Percentiles rank a stretch among this genome's conserved stretches.
These are phyloP conservation scores for Cinnamomum chago DNA, from an alignment of 164 flowering plant species.

Conservation along the genomic window DNA sequence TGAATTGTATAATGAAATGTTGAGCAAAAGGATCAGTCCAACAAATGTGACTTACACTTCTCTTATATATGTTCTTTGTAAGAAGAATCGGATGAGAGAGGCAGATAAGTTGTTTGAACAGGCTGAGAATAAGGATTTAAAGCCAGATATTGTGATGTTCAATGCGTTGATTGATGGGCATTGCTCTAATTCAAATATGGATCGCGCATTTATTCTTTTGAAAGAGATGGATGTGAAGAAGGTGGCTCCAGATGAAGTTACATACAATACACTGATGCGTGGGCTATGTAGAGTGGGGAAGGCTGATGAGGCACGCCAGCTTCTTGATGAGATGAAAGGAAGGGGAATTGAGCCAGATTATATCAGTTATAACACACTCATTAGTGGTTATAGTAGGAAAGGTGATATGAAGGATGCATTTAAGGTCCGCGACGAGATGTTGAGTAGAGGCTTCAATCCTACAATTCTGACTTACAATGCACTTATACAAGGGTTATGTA, in stretches of 20 bases:
- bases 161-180: constrained; percentile 75
- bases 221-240: constrained; percentile 61
- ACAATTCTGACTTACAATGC: constrained; percentile 83
- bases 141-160: constrained; percentile 63
- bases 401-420: constrained; percentile 76
- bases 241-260: constrained; percentile 69
- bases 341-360: constrained; percentile 75
- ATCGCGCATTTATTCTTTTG: constrained; percentile 36
- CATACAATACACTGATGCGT: constrained; percentile 79
- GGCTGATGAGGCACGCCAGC: constrained; percentile 69
- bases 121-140: constrained; percentile 33
- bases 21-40: constrained; percentile 49
- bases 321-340: constrained; percentile 67
- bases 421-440: constrained; percentile 71
- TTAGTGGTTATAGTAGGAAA: constrained; percentile 76
- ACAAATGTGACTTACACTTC: constrained; percentile 67
- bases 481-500: constrained; percentile 71
- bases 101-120: constrained; percentile 66
- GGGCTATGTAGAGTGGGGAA: constrained; percentile 67
- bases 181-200: constrained; percentile 39
- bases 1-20: constrained; percentile 59
- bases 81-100: constrained; percentile 49
- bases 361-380: constrained; percentile 74
- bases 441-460: constrained; percentile 71
- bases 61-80: constrained; percentile 62